Conservation (phyloP, 306 rosid species). For the Dalbergia cultrata region DNA sequence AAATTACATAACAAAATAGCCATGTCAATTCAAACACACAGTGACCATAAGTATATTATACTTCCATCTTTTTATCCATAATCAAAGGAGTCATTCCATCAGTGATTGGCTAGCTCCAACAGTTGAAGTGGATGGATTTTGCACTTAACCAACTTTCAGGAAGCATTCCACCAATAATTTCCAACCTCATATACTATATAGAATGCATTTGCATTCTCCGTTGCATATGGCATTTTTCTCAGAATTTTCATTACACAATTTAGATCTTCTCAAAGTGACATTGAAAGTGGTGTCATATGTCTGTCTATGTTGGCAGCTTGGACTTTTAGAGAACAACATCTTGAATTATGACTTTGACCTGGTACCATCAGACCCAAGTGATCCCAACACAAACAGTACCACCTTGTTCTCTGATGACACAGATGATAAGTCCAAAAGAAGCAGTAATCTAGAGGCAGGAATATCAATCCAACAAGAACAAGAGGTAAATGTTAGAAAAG, state of each 20-base stretch:
- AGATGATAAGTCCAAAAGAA: constrained; percentile 73
- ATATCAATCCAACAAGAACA: constrained; percentile 66
- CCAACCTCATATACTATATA: constrained; percentile 5
- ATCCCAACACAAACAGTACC: constrained; percentile 90
- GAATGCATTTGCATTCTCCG: constrained; percentile 15
- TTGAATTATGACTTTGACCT: constrained; percentile 79
- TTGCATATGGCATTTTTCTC: constrained; percentile 8
- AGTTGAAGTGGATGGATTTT: not conserved
- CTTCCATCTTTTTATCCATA: too few species aligned
- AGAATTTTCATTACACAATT: not conserved
- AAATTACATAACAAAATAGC: too few species aligned
- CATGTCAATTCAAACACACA: too few species aligned
- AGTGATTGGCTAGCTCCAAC: not conserved
- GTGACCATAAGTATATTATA: too few species aligned
- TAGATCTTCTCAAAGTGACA: constrained; percentile 28
- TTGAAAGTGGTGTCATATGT: constrained; percentile 37
- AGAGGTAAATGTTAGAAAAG: constrained; percentile 62
- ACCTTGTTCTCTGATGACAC: constrained; percentile 96
- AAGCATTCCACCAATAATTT: too few species aligned
- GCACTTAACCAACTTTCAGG: not conserved
- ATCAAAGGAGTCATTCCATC: constrained; percentile 30
- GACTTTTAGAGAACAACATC: constrained; percentile 89
- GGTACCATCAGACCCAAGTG: constrained; percentile 89
- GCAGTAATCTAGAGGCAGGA: constrained; percentile 68
- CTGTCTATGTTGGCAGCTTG: constrained; percentile 76